Evolutionary conservation across 495 filamentous ascomycete genomes (phyloP).

Genomic region (Evernia prunastri): DNA sequence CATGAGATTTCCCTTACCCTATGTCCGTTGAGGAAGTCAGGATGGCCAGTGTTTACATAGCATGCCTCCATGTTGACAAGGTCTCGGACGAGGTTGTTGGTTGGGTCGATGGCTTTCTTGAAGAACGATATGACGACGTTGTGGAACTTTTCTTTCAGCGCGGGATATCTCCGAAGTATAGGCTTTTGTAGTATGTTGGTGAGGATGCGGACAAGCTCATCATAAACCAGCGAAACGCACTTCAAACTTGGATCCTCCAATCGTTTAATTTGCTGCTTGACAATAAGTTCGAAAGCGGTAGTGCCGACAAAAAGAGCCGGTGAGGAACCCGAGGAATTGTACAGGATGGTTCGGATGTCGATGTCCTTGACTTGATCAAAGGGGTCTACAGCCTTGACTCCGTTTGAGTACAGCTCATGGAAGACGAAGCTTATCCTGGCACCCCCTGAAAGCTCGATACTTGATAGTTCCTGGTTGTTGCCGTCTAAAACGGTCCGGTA

Average conservation of each 20-base stretch:
- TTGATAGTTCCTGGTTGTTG: constrained; percentile 87
- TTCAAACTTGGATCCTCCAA: constrained; percentile 95
- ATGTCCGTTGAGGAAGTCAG: constrained; percentile 95
- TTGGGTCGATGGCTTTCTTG: constrained; percentile 95
- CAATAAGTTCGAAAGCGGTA: constrained; percentile 94
- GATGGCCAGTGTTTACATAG: constrained; percentile 98
- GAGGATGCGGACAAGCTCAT: constrained; percentile 94
- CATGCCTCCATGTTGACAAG: constrained; percentile 91
- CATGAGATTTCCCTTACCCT: constrained; percentile 45
- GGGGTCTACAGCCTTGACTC: constrained; percentile 95
- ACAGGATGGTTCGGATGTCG: constrained; percentile 92
- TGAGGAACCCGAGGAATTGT: constrained; percentile 97
- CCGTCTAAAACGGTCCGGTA: constrained; percentile 95
- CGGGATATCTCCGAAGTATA: constrained; percentile 85
- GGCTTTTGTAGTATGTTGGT: constrained; percentile 82
- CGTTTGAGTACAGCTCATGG: constrained; percentile 97
- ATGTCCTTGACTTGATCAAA: constrained; percentile 97
- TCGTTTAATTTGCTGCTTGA: constrained; percentile 97
- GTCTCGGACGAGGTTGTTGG: constrained; percentile 93
- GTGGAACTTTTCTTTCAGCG: constrained; percentile 95
- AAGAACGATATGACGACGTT: constrained; percentile 90
- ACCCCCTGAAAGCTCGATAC: constrained; percentile 88
- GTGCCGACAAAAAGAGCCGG: constrained; percentile 97
- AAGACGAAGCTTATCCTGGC: constrained; percentile 99
- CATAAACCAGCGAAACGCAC: constrained; percentile 94